Conservation (phyloP, 805 yeast genomes). For the Metschnikowia sp. region DNA sequence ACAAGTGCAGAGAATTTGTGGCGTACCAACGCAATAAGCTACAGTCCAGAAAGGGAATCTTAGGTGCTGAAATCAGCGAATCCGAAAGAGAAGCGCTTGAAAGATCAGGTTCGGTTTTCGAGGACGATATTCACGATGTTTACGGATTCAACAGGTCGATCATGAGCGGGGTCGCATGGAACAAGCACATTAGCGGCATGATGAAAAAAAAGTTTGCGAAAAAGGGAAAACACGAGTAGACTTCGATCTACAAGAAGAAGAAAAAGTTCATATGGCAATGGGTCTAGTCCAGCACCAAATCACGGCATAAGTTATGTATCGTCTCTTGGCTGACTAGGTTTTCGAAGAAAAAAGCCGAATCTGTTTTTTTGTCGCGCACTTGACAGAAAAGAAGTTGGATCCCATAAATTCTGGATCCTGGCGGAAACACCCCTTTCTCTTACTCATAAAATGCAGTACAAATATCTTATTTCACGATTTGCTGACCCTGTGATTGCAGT, state of each 20-base stretch:
- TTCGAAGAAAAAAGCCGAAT: no score
- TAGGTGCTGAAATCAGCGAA: conserved; percentile 36
- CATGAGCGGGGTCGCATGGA: conserved; percentile 62
- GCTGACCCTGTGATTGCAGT: conserved; percentile 67
- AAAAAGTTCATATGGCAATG: background rate
- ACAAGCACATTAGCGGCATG: conserved; percentile 52
- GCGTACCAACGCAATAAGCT: conserved; percentile 52
- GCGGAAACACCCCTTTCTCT: background rate
- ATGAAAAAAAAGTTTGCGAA: conserved; percentile 27
- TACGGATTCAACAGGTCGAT: conserved; percentile 42
- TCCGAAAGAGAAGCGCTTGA: conserved; percentile 35
- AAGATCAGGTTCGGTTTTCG: conserved; percentile 19
- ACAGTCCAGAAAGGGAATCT: conserved; percentile 24
- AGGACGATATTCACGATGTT: conserved; percentile 39
- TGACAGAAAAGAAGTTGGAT: background rate
- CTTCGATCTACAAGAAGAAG: background rate
- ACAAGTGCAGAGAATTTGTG: conserved; percentile 75
- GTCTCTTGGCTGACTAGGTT: no score
- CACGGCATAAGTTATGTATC: no score
- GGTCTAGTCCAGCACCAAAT: background rate
- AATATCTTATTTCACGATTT: conserved; percentile 49
- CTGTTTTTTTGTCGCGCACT: background rate
- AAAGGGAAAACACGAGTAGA: background rate
- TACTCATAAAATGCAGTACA: conserved; percentile 31
- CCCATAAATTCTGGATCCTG: background rate